Evolutionary conservation across 2,329 filamentous ascomycete species (phyloP), one percentile per base, ranked within the genome.

Genomic region (Ophiosphaerella korrae): DNA sequence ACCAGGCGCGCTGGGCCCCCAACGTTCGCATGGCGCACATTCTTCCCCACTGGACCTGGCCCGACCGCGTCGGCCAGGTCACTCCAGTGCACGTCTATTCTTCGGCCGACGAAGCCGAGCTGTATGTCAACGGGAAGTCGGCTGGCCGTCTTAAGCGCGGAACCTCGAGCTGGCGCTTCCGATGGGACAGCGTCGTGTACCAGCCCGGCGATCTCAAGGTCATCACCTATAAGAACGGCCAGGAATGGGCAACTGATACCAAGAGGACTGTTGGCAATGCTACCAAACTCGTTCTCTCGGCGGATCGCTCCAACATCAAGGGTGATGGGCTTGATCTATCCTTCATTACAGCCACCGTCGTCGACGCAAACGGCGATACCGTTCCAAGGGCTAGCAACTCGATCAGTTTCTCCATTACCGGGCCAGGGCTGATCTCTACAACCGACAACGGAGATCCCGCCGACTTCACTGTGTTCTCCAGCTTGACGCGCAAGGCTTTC

Each of bases 41-140:
- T 16, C 72, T 83, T 0, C 81, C 81, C 2, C 81, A 84, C 61
- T 84, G 81, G 81, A 82, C 72, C 13, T 84, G 80, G 80, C 77
- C 79, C 0, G 75, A 77, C 8, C 68, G 80, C 0, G 72, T 72
- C 1, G 79, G 80, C 1, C 54, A 75, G 49, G 70, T 77, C 1
- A 83, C 81, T 3, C 82, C 81, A 0, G 80, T 84, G 1, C 81
- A 84, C 56, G 80, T 82, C 1, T 83, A 82, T 54, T 74, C 80
- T 0, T 67, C 76, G 0, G 81, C 68, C 2, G 79, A 82, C 52
- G 79, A 82, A 57, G 82, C 80, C 2, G 81, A 84, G 70, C 65
- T 84, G 1, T 83, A 82, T 53, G 59, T 84, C 8, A 84, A 83
- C 45, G 80, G 78, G 1, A 59, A 72, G 36, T 80, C 78, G 1